Evolutionary conservation across 1,284 basidiomycete species (phyloP), one percentile per base, ranked within the genome.

Genomic region (Cryptococcus sp.): DNA sequence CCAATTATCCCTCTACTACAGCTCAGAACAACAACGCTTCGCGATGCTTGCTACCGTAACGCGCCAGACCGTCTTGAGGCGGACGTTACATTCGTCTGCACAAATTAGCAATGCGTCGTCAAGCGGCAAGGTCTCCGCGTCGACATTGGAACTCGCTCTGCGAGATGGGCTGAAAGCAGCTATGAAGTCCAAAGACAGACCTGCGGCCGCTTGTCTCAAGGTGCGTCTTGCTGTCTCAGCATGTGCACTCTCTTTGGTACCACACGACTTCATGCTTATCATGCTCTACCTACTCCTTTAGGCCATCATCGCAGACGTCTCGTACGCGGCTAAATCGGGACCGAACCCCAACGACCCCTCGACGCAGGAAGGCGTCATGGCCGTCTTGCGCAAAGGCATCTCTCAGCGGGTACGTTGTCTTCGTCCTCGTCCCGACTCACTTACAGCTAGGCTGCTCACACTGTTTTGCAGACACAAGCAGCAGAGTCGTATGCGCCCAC

Each of bases 161-260:
- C 67, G 76, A 58, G 68, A 74, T 62, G 72, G 71, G 3, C 64
- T 77, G 58, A 77, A 77, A 63, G 53, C 67, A n/a, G 74, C 76
- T n/a, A 77, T 77, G 76, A 77, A 77, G 59, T 57, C 70, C 15
- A 69, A 67, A 45, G 71, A 77, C 62, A 68, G 62, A 54, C 67
- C 71, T 17, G 66, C 72, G 17, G 62, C 70, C 6, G 60, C 66
- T 2, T 66, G 62, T 25, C 53, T 76, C 54, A 77, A 77, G 67
- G 75, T 74, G 50, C 47, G 66, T 54, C 10, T 5, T 22, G 35
- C 10, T 25, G 6, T 25, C 25, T 25, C 25, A n/a, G 22, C 44
- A 27, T 8, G 31, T 38, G 39, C 10, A 44, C n/a, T 40, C 39
- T 5, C 5, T 3, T 31, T 19, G 19, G 15, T 46, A 17, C 45